Conservation (phyloP, 73 alveolate species). For the Tetrahymena thermophila region DNA sequence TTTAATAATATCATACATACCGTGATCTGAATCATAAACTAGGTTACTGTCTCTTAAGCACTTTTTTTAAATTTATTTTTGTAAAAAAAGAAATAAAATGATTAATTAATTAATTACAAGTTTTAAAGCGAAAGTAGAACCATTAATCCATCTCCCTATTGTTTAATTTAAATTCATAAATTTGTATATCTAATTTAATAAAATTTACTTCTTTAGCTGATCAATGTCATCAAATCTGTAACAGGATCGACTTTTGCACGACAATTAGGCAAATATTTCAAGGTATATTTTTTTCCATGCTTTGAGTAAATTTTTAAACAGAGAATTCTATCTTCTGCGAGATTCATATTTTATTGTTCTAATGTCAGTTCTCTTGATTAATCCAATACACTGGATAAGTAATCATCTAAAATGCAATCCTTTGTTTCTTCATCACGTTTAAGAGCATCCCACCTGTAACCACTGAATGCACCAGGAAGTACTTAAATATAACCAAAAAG, state of each 20-base stretch:
- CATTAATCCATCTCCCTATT: constrained; percentile 58
- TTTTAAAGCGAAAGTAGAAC: constrained; percentile 50
- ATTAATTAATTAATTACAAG: neutral
- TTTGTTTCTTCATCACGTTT: constrained; percentile 6
- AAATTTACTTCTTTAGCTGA: constrained; percentile 49
- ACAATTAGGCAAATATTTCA: constrained; percentile 47
- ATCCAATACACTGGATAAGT: neutral
- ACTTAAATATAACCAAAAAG: constrained; percentile 5
- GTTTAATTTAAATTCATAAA: neutral
- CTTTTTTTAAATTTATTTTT: neutral
- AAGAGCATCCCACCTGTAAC: constrained; percentile 32
- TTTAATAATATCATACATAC: neutral
- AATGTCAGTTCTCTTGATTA: constrained; percentile 5
- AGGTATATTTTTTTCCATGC: constrained; percentile 30
- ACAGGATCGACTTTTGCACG: constrained; percentile 62
- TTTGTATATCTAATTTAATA: neutral
- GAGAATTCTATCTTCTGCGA: constrained; percentile 67
- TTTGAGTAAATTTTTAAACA: constrained; percentile 54
- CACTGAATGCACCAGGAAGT: constrained; percentile 42
- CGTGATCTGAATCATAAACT: neutral
- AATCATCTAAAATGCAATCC: neutral
- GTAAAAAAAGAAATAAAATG: neutral
- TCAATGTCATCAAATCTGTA: constrained; percentile 11
- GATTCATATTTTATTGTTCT: constrained; percentile 45
- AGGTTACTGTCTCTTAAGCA: neutral